A percentile compares a stretch with the other conserved stretches of the same genome.
These are phyloP conservation scores for Chytridium lagenaria DNA, from an alignment of 371 early-diverging fungal species.

Conservation along the genomic window DNA sequence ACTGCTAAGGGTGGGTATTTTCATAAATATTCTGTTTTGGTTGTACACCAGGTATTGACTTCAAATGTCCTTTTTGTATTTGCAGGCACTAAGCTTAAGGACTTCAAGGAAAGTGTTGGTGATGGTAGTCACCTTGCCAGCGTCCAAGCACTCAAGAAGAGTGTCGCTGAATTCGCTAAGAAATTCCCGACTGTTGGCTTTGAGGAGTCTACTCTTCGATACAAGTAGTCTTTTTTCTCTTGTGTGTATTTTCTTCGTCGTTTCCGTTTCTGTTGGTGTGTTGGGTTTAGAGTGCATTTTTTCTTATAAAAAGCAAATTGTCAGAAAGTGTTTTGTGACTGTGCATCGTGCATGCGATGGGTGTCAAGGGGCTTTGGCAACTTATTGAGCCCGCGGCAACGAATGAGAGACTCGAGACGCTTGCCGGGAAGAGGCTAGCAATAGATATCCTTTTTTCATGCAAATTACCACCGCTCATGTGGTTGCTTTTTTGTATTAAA, in stretches of 20 bases:
- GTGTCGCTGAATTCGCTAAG: constrained; percentile 70
- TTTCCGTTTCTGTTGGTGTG: background rate
- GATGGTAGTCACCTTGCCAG: constrained; percentile 56
- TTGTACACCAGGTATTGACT: too few species aligned
- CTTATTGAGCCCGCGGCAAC: constrained; percentile 79
- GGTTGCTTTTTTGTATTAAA: background rate
- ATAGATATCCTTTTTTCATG: constrained; percentile 69
- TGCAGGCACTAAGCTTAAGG: constrained; percentile 68
- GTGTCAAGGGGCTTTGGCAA: constrained; percentile 95
- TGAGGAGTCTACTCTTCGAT: constrained; percentile 7
- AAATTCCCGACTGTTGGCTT: constrained; percentile 73
- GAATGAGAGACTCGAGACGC: constrained; percentile 40
- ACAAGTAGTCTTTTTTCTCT: background rate
- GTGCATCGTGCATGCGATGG: constrained; percentile 66
- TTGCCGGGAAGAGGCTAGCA: constrained; percentile 78
- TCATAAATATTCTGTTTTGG: background rate
- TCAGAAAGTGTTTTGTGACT: background rate
- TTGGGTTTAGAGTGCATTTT: too few species aligned
- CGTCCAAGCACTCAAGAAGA: constrained; percentile 64
- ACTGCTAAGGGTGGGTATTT: constrained; percentile 38
- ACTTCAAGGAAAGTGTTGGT: constrained; percentile 73
- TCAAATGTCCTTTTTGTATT: constrained; percentile 10
- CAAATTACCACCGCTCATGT: background rate
- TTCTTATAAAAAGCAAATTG: too few species aligned
- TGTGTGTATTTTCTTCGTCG: background rate